Evolutionary conservation across 1,139 yeast species (phyloP).

Genomic region (Kazachstania sp.): DNA sequence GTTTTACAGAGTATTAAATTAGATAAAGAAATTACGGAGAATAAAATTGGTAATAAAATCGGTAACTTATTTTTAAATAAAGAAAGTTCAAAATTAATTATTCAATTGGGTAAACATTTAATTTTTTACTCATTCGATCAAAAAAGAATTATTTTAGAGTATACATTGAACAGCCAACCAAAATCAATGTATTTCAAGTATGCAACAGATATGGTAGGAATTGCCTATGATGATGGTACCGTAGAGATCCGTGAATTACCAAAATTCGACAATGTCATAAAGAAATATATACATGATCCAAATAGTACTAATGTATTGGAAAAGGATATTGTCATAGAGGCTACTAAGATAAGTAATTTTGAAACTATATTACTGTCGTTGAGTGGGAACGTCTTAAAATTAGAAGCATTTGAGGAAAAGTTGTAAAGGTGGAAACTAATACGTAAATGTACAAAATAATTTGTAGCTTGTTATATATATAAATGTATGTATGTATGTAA

Average conservation of each 20-base stretch:
- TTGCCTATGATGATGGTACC: slow-evolving; percentile 20
- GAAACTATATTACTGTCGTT: slow-evolving; percentile 8
- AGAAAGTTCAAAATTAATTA: slow-evolving; percentile 25
- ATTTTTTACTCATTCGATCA: slow-evolving; percentile 29
- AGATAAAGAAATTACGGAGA: slow-evolving; percentile 11
- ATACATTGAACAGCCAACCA: slow-evolving; percentile 15
- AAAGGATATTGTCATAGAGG: slow-evolving; percentile 6
- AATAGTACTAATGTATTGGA: neutral
- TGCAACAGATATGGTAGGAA: slow-evolving; percentile 16
- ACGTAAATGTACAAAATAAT: too few species aligned
- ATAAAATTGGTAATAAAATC: slow-evolving; percentile 5
- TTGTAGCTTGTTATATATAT: too few species aligned
- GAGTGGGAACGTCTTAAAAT: slow-evolving; percentile 8
- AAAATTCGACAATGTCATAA: slow-evolving; percentile 14
- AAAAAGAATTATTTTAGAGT: slow-evolving; percentile 19
- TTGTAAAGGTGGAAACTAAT: too few species aligned
- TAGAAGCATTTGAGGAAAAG: slow-evolving; percentile 7
- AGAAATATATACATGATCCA: slow-evolving; percentile 13
- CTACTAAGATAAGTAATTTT: slow-evolving; percentile 6
- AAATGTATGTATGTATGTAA: neutral
- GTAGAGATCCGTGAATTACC: slow-evolving; percentile 20
- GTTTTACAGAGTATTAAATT: slow-evolving; percentile 21
- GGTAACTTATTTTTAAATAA: slow-evolving; percentile 21
- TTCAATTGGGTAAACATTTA: slow-evolving; percentile 19
- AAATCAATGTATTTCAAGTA: slow-evolving; percentile 17